Percentiles rank a stretch among this genome's conserved stretches.
Evolutionary conservation across 345 rosid genomes (phyloP).

Genomic region (Eucalyptus cladocalyx): DNA sequence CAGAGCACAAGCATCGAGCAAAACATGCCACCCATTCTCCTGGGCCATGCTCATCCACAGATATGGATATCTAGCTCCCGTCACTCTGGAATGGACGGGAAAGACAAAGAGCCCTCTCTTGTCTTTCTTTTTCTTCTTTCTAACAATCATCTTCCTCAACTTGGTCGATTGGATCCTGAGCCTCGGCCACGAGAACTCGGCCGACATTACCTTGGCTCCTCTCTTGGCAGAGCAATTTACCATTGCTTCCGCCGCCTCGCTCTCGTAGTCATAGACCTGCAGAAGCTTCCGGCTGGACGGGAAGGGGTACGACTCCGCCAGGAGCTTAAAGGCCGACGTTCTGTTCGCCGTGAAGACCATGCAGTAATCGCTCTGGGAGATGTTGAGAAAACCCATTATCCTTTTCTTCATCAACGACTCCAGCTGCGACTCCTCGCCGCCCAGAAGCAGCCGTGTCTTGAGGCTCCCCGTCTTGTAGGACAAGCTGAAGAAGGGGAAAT

Average conservation of each 20-base stretch:
- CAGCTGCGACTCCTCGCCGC: slow-evolving; percentile 52
- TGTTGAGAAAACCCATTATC: slow-evolving; percentile 64
- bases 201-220: slow-evolving; percentile 65
- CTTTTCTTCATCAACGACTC: slow-evolving; percentile 65
- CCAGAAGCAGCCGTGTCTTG: slow-evolving; percentile 70
- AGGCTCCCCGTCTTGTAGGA: slow-evolving; percentile 70
- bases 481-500: slow-evolving; percentile 72
- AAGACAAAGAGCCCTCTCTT: slow-evolving; percentile 76
- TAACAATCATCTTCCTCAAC: slow-evolving; percentile 47
- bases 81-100: slow-evolving; percentile 81
- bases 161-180: slow-evolving; percentile 58
- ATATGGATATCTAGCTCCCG: slow-evolving; percentile 85
- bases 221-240: slow-evolving; percentile 47
- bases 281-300: slow-evolving; percentile 45
- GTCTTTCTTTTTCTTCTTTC: slow-evolving; percentile 43
- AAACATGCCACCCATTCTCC: slow-evolving; percentile 85
- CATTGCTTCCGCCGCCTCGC: slow-evolving; percentile 78
- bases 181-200: slow-evolving; percentile 91
- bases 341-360: slow-evolving; percentile 90
- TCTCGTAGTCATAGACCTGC: slow-evolving; percentile 80
- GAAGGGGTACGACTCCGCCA: slow-evolving; percentile 85
- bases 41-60: slow-evolving; percentile 83
- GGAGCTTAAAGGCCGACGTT: slow-evolving; percentile 88
- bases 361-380: slow-evolving; percentile 64
- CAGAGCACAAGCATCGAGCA: slow-evolving; percentile 87